Evolutionary conservation across 768 basidiomycete species (phyloP).

Genomic region (Amanita muscaria): DNA sequence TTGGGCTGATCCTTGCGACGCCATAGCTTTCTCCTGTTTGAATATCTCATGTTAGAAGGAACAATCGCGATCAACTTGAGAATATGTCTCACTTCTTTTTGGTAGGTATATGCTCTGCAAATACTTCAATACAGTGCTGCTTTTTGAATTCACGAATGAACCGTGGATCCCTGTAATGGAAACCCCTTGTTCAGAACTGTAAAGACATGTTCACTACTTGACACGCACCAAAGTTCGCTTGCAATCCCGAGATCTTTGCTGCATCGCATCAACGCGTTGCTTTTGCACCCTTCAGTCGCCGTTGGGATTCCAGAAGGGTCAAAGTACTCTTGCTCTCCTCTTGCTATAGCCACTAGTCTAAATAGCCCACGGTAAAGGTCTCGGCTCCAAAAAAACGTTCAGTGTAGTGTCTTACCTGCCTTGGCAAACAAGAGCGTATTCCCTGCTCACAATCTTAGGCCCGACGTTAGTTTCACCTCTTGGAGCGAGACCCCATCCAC

Average conservation of each 20-base stretch:
- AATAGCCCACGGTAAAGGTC: not conserved
- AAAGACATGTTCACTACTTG: not conserved
- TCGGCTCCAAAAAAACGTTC: not conserved
- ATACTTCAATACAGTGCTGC: slow-evolving; percentile 77
- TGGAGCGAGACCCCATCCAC: slow-evolving; percentile 95
- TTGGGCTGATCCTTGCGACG: slow-evolving; percentile 79
- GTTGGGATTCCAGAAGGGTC: slow-evolving; percentile 86
- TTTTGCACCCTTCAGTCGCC: slow-evolving; percentile 91
- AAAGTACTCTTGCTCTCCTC: slow-evolving; percentile 97
- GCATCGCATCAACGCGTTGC: slow-evolving; percentile 95
- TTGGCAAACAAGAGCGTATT: slow-evolving; percentile 90
- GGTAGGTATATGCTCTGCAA: slow-evolving; percentile 70
- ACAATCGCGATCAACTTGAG: not conserved
- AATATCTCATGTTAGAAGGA: slow-evolving; percentile 8
- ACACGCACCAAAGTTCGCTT: slow-evolving; percentile 82
- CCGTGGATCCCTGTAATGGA: slow-evolving; percentile 70
- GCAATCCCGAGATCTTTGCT: slow-evolving; percentile 96
- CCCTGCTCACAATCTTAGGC: slow-evolving; percentile 80
- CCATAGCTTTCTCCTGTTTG: slow-evolving; percentile 79
- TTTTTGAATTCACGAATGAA: slow-evolving; percentile 92
- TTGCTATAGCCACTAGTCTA: slow-evolving; percentile 82
- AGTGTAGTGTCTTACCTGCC: slow-evolving; percentile 53
- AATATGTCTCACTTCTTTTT: slow-evolving; percentile 79
- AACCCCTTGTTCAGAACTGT: not conserved
- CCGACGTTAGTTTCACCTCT: slow-evolving; percentile 87